These are phyloP conservation scores for Tetrapisispora arboricola DNA, from an alignment of 805 yeast genomes.

Conservation along the genomic window DNA sequence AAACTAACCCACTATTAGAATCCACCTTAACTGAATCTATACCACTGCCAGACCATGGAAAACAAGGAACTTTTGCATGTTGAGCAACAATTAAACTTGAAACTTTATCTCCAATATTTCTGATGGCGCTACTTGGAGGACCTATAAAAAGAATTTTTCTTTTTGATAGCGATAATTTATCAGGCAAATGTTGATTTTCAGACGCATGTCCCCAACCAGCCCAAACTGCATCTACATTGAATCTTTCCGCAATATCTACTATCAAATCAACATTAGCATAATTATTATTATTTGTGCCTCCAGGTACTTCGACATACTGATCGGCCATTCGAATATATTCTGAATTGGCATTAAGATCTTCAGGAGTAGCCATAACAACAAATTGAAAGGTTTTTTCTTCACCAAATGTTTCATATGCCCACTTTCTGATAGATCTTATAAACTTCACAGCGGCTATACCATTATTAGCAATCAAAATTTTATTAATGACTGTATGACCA, in stretches of 20 bases:
- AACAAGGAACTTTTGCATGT: conserved; percentile 96
- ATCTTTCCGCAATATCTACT: conserved; percentile 94
- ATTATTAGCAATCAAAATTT: conserved; percentile 88
- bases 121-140: conserved; percentile 98
- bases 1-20: conserved; percentile 61
- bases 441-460: conserved; percentile 99
- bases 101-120: conserved; percentile 96
- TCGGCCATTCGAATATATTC: conserved; percentile 99
- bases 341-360: conserved; percentile 91
- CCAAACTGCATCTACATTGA: conserved; percentile 97
- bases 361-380: conserved; percentile 99
- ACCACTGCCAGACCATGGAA: conserved; percentile 99
- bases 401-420: conserved; percentile 98
- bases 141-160: conserved; percentile 90
- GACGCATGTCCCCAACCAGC: conserved; percentile 99
- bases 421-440: conserved; percentile 91
- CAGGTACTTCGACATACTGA: conserved; percentile 96
- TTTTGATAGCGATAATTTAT: conserved; percentile 81
- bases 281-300: conserved; percentile 97
- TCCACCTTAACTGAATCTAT: conserved; percentile 74
- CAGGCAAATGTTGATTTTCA: conserved; percentile 94
- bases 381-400: conserved; percentile 88
- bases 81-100: conserved; percentile 98
- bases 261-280: conserved; percentile 96
- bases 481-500: conserved; percentile 91